phyloP scores from a whole-genome alignment of 306 rosid genomes.

The Abrus precatorius region DNA sequence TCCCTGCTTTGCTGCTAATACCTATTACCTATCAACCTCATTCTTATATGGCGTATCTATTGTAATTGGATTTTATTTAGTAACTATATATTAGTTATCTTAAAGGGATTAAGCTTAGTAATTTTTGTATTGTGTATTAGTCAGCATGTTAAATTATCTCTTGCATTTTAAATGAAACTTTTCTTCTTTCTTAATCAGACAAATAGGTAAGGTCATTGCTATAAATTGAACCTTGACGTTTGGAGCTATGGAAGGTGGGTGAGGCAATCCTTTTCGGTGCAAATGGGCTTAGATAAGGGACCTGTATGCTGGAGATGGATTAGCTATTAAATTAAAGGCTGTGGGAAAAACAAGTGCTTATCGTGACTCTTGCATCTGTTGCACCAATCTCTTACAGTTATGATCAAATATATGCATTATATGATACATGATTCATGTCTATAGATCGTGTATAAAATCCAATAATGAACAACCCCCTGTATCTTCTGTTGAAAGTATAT shows the following conservation, averaged over 20 bases:
- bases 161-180: constrained; percentile 17
- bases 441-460: constrained; percentile 30
- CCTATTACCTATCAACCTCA: constrained; percentile 3
- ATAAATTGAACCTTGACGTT: constrained; percentile 35
- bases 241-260: constrained; percentile 37
- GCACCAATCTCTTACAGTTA: constrained; percentile 16
- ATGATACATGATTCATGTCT: constrained; percentile 23
- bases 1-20: constrained; percentile 2
- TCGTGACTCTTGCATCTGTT: constrained; percentile 26
- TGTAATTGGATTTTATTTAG: not conserved
- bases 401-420: constrained; percentile 32
- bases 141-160: not conserved
- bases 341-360: constrained; percentile 31
- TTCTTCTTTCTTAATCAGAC: constrained; percentile 50
- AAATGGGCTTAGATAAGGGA: constrained; percentile 19
- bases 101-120: not conserved
- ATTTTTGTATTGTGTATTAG: constrained; percentile 1
- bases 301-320: constrained; percentile 41
- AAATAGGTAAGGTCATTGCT: constrained; percentile 53
- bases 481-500: constrained; percentile 29
- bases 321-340: constrained; percentile 19
- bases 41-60: not conserved
- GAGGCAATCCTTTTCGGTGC: not conserved
- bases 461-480: constrained; percentile 24
- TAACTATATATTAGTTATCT: constrained; percentile 8